A percentile compares a stretch with the other conserved stretches of the same genome.
phyloP scores from a whole-genome alignment of 148 eudicot species.

The Arbutus unedo region DNA sequence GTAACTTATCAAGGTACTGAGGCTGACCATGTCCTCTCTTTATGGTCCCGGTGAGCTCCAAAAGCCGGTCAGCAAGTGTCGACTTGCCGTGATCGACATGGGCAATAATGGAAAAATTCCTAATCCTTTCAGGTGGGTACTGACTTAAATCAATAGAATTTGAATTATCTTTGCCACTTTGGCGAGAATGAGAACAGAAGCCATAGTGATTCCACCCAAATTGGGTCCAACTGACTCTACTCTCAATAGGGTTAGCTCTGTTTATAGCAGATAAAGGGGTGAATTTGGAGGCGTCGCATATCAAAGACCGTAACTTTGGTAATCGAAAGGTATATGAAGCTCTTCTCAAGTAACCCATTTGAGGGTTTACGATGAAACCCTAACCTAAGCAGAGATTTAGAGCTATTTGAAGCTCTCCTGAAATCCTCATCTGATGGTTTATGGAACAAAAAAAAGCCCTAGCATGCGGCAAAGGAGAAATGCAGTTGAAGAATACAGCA shows the following conservation, averaged over 20 bases:
- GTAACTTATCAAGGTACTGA: conserved; percentile 89
- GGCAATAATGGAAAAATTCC: conserved; percentile 89
- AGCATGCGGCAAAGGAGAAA: too few species aligned
- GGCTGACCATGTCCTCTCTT: conserved; percentile 90
- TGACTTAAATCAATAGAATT: conserved; percentile 50
- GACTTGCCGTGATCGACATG: conserved; percentile 98
- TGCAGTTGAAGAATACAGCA: too few species aligned
- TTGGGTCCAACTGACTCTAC: conserved; percentile 22
- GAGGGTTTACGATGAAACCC: conserved; percentile 6
- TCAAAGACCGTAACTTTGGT: conserved; percentile 15
- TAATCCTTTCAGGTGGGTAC: conserved; percentile 69
- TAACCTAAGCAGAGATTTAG: not conserved
- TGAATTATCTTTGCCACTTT: conserved; percentile 33
- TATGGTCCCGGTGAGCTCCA: conserved; percentile 93
- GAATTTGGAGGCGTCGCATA: conserved; percentile 7
- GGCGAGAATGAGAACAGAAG: conserved; percentile 50
- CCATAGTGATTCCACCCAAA: conserved; percentile 23
- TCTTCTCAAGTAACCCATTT: conserved; percentile 39
- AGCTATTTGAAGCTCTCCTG: not conserved
- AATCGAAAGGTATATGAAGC: conserved; percentile 39
- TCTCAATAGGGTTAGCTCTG: conserved; percentile 11
- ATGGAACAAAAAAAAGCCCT: too few species aligned
- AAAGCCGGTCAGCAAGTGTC: conserved; percentile 83
- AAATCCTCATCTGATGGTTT: too few species aligned
- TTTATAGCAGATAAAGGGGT: conserved; percentile 12